These are phyloP conservation scores for Blattamonas nauphoetae DNA, from an alignment of 78 protist species.

Conservation along the genomic window DNA sequence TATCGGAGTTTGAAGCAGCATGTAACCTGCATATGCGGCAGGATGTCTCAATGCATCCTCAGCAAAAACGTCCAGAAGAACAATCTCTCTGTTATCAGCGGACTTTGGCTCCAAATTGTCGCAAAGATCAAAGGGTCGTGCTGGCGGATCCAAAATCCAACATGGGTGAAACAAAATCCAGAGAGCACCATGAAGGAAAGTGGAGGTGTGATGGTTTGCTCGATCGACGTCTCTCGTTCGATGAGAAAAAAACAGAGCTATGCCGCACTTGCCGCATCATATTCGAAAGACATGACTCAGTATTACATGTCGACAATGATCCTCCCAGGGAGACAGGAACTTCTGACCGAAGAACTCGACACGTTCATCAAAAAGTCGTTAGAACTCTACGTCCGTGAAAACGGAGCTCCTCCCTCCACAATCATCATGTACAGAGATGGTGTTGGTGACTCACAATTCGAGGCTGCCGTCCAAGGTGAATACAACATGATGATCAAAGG, in stretches of 20 bases:
- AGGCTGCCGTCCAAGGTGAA: neutral
- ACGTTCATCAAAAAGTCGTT: neutral
- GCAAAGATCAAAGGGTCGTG: neutral
- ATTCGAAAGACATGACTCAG: neutral
- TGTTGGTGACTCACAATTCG: neutral
- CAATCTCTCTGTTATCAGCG: neutral
- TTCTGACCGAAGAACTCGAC: neutral
- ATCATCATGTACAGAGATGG: neutral
- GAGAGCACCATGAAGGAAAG: neutral
- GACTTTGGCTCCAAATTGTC: neutral
- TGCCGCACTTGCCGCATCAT: neutral
- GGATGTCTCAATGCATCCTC: neutral
- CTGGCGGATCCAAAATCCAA: neutral
- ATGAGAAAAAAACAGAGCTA: neutral
- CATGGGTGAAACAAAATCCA: neutral
- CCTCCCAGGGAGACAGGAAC: neutral
- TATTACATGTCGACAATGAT: neutral
- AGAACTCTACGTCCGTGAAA: neutral
- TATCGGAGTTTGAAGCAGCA: neutral
- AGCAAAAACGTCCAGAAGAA: neutral
- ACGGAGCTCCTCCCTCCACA: neutral
- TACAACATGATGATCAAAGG: neutral
- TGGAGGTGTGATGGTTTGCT: neutral
- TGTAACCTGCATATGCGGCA: neutral
- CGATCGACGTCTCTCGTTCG: neutral